Base-by-base conservation (phyloP, 2,329 filamentous ascomycete species). In the Exophiala calicioides region DNA sequence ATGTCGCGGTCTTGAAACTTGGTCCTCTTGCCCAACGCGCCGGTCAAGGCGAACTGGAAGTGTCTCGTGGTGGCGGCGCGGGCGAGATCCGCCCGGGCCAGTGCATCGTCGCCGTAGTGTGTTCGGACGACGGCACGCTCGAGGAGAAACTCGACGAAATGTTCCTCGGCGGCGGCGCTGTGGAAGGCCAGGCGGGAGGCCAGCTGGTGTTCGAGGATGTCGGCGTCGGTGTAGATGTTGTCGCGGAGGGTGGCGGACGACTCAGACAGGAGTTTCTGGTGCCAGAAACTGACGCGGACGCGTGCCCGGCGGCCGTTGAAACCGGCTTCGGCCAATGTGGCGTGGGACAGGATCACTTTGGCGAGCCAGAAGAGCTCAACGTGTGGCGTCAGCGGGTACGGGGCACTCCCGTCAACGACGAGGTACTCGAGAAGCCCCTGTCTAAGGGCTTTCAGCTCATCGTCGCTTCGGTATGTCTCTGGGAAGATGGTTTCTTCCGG, bases 111-210 rank as follows among this genome's bases (percentile, higher is more conserved):
- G 1, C 90, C 89, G 57, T 96, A 85, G 62, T 94, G 81, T 18
- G 90, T 89, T 64, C 91, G 83, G 36, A 93, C 82, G 24, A 88
- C 85, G 2, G 90, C 85, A 56, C 87, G 80, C 65, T 98, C 93
- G 2, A 97, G 68, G 27, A 93, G 65, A 57, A 90, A 93, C 52
- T 84, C 78, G 42, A 38, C 52, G 38, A 57, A 58, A 34, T 59
- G 57, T 30, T 59, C 49, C 35, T 59, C 47, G 1, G 56, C 49
- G 3, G 62, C 57, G 1, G 65, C 61, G 4, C 57, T 56, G 7
- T 54, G 59, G 19, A 70, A 56, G 10, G 69, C 50, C 7, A 53
- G 43, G 41, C 67, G 60, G 9, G 55, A 52, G 10, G 30, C 16
- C 5, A 59, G 46, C 33, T 58, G 55, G 5, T 47, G 47, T 71